Base-by-base conservation (phyloP, 2,329 filamentous ascomycete species). In the Alternaria solani region DNA sequence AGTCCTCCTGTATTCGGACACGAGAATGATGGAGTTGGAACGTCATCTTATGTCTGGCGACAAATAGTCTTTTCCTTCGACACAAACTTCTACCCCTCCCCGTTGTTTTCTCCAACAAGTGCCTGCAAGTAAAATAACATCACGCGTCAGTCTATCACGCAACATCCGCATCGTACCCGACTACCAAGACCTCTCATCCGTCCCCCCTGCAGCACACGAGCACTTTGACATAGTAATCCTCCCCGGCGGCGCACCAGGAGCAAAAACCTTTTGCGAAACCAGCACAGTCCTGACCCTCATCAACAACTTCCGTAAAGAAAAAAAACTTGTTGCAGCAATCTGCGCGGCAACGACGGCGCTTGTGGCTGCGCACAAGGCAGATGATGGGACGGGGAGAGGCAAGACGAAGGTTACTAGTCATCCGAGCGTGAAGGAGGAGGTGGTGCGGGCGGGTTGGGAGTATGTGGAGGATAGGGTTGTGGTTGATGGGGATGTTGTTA, bases 311-410 rank as follows among this genome's bases (percentile, higher is more conserved):
- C 69, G 70, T 1, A 58, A 62, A 1, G 66, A 60, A 25, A 73
- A 71, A 0, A 79, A 77, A 57, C 74, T 62, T 39, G 75, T 79
- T 1, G 77, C 71, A 1, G 70, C 73, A 0, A 80, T 80, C 6
- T 80, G 78, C 39, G 78, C 78, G 4, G 78, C 69, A 2, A 79
- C 78, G 2, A 79, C 77, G 12, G 76, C 76, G 34, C 64, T 80
- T 0, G 76, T 79, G 11, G 72, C 74, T 5, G 64, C 67, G 16
- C 64, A 65, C 59, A 58, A 46, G 67, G 49, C 63, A 64, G 32
- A 16, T 16, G 32, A 16, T 34, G 32, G 6, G 14, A 56, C 7
- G 63, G 61, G 7, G 54, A 32, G n/a, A 26, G 20, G 26, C 3
- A 75, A 70, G 63, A 61, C 34, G 5, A 69, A n/a, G 34, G 76